Evolutionary conservation across 345 rosid species (phyloP).

Genomic region (Ceriops decandra): DNA sequence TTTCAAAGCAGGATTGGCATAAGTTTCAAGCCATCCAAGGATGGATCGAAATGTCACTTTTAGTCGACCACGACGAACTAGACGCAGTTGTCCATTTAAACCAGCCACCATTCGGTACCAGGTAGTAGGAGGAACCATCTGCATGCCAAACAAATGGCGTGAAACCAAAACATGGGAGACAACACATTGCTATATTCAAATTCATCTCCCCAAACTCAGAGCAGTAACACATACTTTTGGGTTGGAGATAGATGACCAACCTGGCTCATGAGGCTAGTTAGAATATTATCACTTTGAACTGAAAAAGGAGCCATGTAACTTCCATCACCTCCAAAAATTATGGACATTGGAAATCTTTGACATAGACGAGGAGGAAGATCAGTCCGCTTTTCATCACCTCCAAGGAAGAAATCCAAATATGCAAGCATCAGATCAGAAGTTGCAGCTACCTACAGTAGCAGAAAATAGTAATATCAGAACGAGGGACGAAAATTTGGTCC

Average conservation of each 20-base stretch:
- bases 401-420: slow-evolving; percentile 94
- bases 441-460: slow-evolving; percentile 74
- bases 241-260: slow-evolving; percentile 32
- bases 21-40: slow-evolving; percentile 82
- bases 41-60: slow-evolving; percentile 63
- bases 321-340: slow-evolving; percentile 96
- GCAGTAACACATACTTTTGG: background rate
- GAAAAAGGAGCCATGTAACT: slow-evolving; percentile 96
- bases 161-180: slow-evolving; percentile 19
- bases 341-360: slow-evolving; percentile 76
- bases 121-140: slow-evolving; percentile 80
- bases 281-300: slow-evolving; percentile 86
- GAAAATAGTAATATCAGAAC: background rate
- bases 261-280: slow-evolving; percentile 90
- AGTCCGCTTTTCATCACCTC: slow-evolving; percentile 93
- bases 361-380: slow-evolving; percentile 81
- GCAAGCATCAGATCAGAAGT: slow-evolving; percentile 94
- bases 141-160: slow-evolving; percentile 13
- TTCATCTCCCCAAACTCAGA: background rate
- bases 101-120: slow-evolving; percentile 98
- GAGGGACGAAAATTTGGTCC: background rate
- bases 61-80: slow-evolving; percentile 80
- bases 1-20: slow-evolving; percentile 83
- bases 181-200: background rate
- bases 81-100: slow-evolving; percentile 89